A percentile compares a stretch with the other conserved stretches of the same genome.
phyloP scores from a whole-genome alignment of 2,329 filamentous ascomycete genomes.

The Arthrinium puccinioides region DNA sequence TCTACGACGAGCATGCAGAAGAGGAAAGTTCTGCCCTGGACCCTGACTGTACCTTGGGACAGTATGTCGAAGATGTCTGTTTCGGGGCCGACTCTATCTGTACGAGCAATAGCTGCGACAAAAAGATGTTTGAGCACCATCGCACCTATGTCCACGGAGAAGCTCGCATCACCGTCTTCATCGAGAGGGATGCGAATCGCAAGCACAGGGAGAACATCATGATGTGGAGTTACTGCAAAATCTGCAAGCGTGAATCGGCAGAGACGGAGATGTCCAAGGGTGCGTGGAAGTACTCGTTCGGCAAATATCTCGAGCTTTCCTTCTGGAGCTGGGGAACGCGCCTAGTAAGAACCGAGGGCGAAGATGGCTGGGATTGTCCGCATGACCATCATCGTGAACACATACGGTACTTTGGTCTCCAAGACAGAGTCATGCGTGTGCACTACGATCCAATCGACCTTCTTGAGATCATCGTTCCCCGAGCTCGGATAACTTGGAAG shows the following conservation, averaged over 20 bases:
- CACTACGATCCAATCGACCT: constrained; percentile 91
- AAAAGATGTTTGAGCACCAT: constrained; percentile 86
- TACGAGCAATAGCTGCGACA: constrained; percentile 76
- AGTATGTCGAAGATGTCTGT: constrained; percentile 90
- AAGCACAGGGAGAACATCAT: constrained; percentile 60
- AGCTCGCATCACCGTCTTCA: constrained; percentile 84
- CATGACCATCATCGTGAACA: constrained; percentile 93
- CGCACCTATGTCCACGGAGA: constrained; percentile 96
- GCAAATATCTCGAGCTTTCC: constrained; percentile 93
- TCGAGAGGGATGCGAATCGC: constrained; percentile 58
- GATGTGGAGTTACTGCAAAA: constrained; percentile 97
- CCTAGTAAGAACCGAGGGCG: constrained; percentile 55
- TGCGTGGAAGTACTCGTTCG: constrained; percentile 97
- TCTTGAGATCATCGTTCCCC: constrained; percentile 88
- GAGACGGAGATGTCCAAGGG: constrained; percentile 86
- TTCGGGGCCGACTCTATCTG: constrained; percentile 70
- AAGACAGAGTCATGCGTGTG: constrained; percentile 77
- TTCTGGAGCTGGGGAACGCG: constrained; percentile 89
- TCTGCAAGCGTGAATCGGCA: constrained; percentile 84
- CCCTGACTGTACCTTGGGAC: constrained; percentile 86
- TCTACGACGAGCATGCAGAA: constrained; percentile 83
- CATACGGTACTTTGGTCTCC: constrained; percentile 84
- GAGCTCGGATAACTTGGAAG: constrained; percentile 91
- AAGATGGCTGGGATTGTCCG: constrained; percentile 48
- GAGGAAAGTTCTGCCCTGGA: constrained; percentile 55